Percentiles rank a stretch among this genome's conserved stretches.
These are phyloP conservation scores for Blastobotrys capitulatus DNA, from an alignment of 1,139 yeast genomes.

Conservation along the genomic window DNA sequence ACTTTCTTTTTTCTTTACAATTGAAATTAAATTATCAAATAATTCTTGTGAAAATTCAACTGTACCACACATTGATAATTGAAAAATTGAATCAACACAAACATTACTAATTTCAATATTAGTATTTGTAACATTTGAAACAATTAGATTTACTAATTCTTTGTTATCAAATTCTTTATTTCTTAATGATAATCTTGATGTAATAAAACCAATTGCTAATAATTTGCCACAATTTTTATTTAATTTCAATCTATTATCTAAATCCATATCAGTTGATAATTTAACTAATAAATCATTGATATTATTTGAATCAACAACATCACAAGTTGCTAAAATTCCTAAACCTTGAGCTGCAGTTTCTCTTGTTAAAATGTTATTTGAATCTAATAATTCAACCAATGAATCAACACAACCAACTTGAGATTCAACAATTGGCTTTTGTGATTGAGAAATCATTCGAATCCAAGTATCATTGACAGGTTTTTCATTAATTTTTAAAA, in stretches of 20 bases:
- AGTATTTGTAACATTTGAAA: background rate
- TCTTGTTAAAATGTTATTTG: constrained; percentile 26
- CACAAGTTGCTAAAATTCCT: constrained; percentile 55
- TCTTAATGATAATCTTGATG: constrained; percentile 17
- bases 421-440: constrained; percentile 22
- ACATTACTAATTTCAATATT: constrained; percentile 5
- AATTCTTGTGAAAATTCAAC: background rate
- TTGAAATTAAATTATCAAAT: background rate
- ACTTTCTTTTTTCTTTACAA: constrained; percentile 29
- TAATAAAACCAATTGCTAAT: constrained; percentile 10
- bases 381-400: constrained; percentile 22
- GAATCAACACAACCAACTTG: constrained; percentile 10
- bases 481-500: constrained; percentile 18
- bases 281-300: constrained; percentile 11
- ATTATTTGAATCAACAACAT: constrained; percentile 24
- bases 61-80: constrained; percentile 7
- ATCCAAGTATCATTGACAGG: constrained; percentile 18
- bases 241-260: background rate
- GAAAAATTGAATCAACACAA: constrained; percentile 10
- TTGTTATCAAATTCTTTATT: constrained; percentile 4
- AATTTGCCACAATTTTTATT: constrained; percentile 8
- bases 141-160: background rate
- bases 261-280: background rate
- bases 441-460: constrained; percentile 25
- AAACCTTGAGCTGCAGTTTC: constrained; percentile 42